Percentiles rank a stretch among this genome's conserved stretches.
Evolutionary conservation across 176 grass and related monocot genomes (phyloP).

Genomic region (Sorghum bicolor): Sorghum_bicolor_NCBIv3 NC_012879.2:56958501-56959000

Average conservation of each 20-base stretch:
- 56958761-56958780: slow-evolving; percentile 30
- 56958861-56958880: slow-evolving; percentile 26
- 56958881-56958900: slow-evolving; percentile 21
- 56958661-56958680: slow-evolving; percentile 48
- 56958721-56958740: slow-evolving; percentile 55
- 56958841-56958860: slow-evolving; percentile 50
- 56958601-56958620: slow-evolving; percentile 52
- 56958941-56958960: neutral
- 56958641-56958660: slow-evolving; percentile 69
- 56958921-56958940: slow-evolving; percentile 68
- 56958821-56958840: slow-evolving; percentile 81
- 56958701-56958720: slow-evolving; percentile 78
- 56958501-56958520: slow-evolving; percentile 6
- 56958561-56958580: slow-evolving; percentile 41
- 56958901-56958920: slow-evolving; percentile 77
- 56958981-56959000: neutral
- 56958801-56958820: slow-evolving; percentile 44
- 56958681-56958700: slow-evolving; percentile 60
- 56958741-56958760: slow-evolving; percentile 37
- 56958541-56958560: slow-evolving; percentile 45
- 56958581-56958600: slow-evolving; percentile 54
- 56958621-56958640: slow-evolving; percentile 47
- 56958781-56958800: slow-evolving; percentile 42
- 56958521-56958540: slow-evolving; percentile 29
- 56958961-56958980: neutral